Percentiles rank a stretch among this genome's conserved stretches.
These are phyloP conservation scores for Puccinia hordei DNA, from an alignment of 1,284 basidiomycete species.

Conservation along the genomic window DNA sequence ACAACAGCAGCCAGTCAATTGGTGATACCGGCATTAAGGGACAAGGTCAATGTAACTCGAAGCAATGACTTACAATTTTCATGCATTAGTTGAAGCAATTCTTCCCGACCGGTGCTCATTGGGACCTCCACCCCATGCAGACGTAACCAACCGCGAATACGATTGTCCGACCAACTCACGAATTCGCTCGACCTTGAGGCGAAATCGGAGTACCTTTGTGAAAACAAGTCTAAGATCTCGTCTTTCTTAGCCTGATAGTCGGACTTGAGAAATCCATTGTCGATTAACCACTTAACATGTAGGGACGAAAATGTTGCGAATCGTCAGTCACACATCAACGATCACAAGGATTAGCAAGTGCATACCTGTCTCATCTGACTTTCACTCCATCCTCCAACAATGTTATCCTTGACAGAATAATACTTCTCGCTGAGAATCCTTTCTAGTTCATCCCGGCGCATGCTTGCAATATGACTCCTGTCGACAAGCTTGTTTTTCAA, in stretches of 20 bases:
- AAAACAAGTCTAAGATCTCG: conserved; percentile 54
- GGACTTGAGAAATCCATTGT: conserved; percentile 71
- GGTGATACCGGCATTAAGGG: conserved; percentile 53
- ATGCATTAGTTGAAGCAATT: conserved; percentile 70
- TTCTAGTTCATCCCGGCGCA: conserved; percentile 71
- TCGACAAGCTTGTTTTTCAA: conserved; percentile 55
- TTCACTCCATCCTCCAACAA: conserved; percentile 76
- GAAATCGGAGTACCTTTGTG: conserved; percentile 55
- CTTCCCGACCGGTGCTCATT: conserved; percentile 64
- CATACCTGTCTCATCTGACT: conserved; percentile 54
- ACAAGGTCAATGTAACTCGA: background rate
- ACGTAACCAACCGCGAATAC: conserved; percentile 57
- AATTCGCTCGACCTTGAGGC: conserved; percentile 54
- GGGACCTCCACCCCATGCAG: conserved; percentile 53
- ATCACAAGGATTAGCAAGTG: background rate
- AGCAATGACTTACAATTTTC: conserved; percentile 63
- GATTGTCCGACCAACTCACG: conserved; percentile 56
- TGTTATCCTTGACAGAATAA: conserved; percentile 67
- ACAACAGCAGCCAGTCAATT: conserved; percentile 47
- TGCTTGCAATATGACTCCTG: conserved; percentile 51
- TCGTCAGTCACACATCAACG: conserved; percentile 64
- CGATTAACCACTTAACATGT: conserved; percentile 68
- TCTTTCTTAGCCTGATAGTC: conserved; percentile 65
- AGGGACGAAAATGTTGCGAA: conserved; percentile 52
- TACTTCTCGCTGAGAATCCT: conserved; percentile 78